These are phyloP conservation scores for Canna indica DNA, from an alignment of 176 grass and related monocot genomes.

Conservation along the genomic window DNA sequence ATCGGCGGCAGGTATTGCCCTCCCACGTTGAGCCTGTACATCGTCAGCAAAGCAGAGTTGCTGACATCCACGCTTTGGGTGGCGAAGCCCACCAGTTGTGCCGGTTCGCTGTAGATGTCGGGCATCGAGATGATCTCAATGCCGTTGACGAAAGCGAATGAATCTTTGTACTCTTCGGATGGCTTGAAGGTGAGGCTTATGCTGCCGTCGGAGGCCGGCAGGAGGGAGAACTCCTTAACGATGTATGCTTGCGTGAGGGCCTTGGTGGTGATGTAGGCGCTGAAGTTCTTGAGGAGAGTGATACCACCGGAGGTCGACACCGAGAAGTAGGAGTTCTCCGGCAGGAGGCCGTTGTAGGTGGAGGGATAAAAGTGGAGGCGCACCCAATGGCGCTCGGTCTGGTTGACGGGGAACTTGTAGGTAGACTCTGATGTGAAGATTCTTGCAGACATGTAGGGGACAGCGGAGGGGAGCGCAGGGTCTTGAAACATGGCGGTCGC, in stretches of 20 bases:
- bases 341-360: constrained; percentile 2
- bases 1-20: constrained; percentile 6
- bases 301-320: not conserved
- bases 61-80: not conserved
- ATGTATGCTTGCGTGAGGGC: constrained; percentile 12
- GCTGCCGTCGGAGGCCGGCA: not conserved
- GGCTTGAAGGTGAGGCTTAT: constrained; percentile 13
- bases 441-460: constrained; percentile 16
- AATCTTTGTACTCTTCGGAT: not conserved
- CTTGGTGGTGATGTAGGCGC: constrained; percentile 8
- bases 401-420: constrained; percentile 9
- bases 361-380: constrained; percentile 14
- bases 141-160: constrained; percentile 12
- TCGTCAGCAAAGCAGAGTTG: not conserved
- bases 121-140: constrained; percentile 16
- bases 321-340: constrained; percentile 11
- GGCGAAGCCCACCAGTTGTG: constrained; percentile 1
- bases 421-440: constrained; percentile 10
- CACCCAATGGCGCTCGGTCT: constrained; percentile 9
- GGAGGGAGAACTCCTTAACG: constrained; percentile 13
- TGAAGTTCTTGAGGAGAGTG: constrained; percentile 14
- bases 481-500: constrained; percentile 1
- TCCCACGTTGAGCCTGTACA: constrained; percentile 11
- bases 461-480: not conserved
- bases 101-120: constrained; percentile 1